These are phyloP conservation scores for Erucastrum elatum DNA, from an alignment of 345 rosid genomes.

Conservation along the genomic window DNA sequence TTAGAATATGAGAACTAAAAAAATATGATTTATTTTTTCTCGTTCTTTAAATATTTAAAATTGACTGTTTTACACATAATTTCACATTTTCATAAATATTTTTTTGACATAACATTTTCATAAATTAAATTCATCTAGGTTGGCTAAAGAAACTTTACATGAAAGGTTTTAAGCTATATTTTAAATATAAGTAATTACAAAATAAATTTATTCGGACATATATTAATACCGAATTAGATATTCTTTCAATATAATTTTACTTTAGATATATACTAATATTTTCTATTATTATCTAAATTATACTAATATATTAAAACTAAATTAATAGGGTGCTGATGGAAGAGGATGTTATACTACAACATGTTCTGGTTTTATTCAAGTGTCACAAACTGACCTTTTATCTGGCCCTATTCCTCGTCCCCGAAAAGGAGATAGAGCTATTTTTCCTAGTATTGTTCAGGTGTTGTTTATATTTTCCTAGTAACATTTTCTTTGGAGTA, in stretches of 20 bases:
- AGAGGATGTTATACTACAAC: slow-evolving; percentile 17
- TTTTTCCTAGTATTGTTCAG: background rate
- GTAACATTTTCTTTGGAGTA: background rate
- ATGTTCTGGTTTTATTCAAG: slow-evolving; percentile 30
- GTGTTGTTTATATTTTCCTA: background rate
- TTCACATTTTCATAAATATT: too few species aligned
- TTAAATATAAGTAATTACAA: too few species aligned
- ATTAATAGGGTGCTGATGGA: slow-evolving; percentile 22
- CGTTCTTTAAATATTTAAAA: too few species aligned
- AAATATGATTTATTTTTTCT: too few species aligned
- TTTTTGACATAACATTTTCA: too few species aligned
- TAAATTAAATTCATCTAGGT: background rate
- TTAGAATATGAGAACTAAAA: too few species aligned
- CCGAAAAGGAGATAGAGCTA: background rate
- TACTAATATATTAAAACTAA: background rate
- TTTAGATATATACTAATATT: background rate
- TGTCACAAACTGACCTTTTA: background rate
- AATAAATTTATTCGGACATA: too few species aligned
- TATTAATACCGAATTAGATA: too few species aligned
- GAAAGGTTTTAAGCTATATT: too few species aligned
- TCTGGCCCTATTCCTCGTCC: background rate
- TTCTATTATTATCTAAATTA: background rate
- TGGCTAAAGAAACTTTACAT: background rate
- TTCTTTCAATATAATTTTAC: too few species aligned
- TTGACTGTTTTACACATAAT: too few species aligned